phyloP scores from a whole-genome alignment of 2,329 filamentous ascomycete genomes.

The Phaeoacremonium minimum region DNA sequence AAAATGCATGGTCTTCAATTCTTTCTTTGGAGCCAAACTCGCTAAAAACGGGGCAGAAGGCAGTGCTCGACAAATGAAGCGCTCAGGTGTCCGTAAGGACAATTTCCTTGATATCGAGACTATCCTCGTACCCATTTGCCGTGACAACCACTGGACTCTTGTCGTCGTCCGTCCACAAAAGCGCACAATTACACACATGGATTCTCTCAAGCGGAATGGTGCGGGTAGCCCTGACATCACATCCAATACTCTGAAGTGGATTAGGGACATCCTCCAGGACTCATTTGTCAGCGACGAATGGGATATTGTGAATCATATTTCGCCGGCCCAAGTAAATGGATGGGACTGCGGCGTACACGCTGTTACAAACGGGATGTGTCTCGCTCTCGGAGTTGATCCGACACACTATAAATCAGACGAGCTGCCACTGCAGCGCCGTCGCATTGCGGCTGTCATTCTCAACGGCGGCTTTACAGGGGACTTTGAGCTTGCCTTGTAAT shows the following conservation, averaged over 20 bases:
- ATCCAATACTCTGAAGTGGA: slow-evolving; percentile 44
- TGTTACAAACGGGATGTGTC: slow-evolving; percentile 66
- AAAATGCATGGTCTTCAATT: slow-evolving; percentile 59
- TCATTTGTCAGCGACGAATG: slow-evolving; percentile 56
- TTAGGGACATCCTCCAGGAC: slow-evolving; percentile 53
- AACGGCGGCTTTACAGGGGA: slow-evolving; percentile 63
- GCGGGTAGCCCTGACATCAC: slow-evolving; percentile 30
- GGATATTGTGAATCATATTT: slow-evolving; percentile 44
- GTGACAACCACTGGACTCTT: slow-evolving; percentile 65
- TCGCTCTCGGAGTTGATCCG: slow-evolving; percentile 49
- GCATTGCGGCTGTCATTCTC: slow-evolving; percentile 62
- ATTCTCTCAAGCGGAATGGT: slow-evolving; percentile 52
- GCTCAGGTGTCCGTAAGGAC: slow-evolving; percentile 49
- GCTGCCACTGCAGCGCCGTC: slow-evolving; percentile 54
- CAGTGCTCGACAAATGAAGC: slow-evolving; percentile 52
- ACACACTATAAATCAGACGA: slow-evolving; percentile 46
- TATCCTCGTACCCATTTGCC: slow-evolving; percentile 66
- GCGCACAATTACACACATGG: slow-evolving; percentile 62
- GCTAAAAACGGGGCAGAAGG: slow-evolving; percentile 38
- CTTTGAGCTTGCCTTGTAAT: slow-evolving; percentile 50
- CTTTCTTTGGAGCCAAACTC: slow-evolving; percentile 60
- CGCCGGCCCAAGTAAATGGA: slow-evolving; percentile 58
- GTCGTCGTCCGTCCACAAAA: slow-evolving; percentile 60
- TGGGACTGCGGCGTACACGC: slow-evolving; percentile 77
- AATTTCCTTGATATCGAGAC: slow-evolving; percentile 64